These are phyloP conservation scores for Cymodocea nodosa DNA, from an alignment of 116 monocot genomes.

Conservation along the genomic window DNA sequence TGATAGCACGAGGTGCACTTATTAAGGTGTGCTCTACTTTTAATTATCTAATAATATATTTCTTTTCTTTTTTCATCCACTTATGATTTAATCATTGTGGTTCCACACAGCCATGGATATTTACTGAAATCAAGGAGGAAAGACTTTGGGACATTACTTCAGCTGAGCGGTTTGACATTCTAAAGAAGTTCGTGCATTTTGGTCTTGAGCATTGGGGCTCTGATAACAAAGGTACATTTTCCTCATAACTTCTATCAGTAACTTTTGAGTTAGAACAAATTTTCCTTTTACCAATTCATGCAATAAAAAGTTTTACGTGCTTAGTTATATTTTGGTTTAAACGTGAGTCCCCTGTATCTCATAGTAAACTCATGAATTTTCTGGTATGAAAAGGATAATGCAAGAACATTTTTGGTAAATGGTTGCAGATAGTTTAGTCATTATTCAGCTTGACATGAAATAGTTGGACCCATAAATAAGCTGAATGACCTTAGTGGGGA, in stretches of 20 bases:
- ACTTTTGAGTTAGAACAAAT: too few relatives aligned
- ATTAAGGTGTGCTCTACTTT: slow-evolving; percentile 46
- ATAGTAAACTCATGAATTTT: too few relatives aligned
- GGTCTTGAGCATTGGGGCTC: slow-evolving; percentile 97
- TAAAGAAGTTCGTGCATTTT: slow-evolving; percentile 70
- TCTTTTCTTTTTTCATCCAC: neutral
- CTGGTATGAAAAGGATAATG: too few relatives aligned
- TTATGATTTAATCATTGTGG: slow-evolving; percentile 3
- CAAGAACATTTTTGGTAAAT: too few relatives aligned
- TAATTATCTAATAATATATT: neutral
- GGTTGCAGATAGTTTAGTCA: too few relatives aligned
- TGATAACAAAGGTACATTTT: slow-evolving; percentile 63
- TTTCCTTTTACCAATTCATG: too few relatives aligned
- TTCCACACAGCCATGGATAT: slow-evolving; percentile 75
- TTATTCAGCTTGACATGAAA: too few relatives aligned
- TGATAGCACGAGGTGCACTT: slow-evolving; percentile 82
- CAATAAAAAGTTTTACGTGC: too few relatives aligned
- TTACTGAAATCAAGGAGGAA: slow-evolving; percentile 95
- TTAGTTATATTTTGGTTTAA: too few relatives aligned
- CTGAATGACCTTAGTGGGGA: too few relatives aligned
- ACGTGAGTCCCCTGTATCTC: too few relatives aligned
- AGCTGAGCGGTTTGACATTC: slow-evolving; percentile 60
- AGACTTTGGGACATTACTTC: slow-evolving; percentile 90
- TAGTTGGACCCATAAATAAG: too few relatives aligned
- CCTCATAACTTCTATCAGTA: neutral